Conservation (phyloP, 2,329 filamentous ascomycete genomes). For the Fusarium oligoseptatum region DNA sequence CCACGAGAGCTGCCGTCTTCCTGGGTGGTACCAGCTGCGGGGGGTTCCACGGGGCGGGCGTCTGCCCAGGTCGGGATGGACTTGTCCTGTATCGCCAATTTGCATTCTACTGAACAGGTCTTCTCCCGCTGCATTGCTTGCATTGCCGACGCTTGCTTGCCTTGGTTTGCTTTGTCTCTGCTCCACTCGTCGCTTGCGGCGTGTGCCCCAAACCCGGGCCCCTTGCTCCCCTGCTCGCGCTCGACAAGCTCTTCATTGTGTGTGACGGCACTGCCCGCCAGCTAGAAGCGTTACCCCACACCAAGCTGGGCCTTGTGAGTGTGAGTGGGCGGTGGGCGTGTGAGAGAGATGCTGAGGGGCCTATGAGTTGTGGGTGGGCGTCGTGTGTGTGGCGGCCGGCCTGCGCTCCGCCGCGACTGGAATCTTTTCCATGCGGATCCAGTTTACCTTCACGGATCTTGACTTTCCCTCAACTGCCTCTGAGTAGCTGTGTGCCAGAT, state of each 20-base stretch:
- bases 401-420: slow-evolving; percentile 44
- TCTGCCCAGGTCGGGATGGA: slow-evolving; percentile 8
- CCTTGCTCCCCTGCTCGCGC: slow-evolving; percentile 34
- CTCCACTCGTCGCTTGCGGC: slow-evolving; percentile 30
- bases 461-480: slow-evolving; percentile 37
- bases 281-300: slow-evolving; percentile 48
- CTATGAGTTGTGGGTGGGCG: slow-evolving; percentile 37
- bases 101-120: slow-evolving; percentile 11
- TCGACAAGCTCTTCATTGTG: slow-evolving; percentile 41
- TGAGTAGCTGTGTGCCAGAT: slow-evolving; percentile 30
- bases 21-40: slow-evolving; percentile 9
- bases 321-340: slow-evolving; percentile 43
- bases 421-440: slow-evolving; percentile 49
- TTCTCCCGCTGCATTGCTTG: slow-evolving; percentile 36
- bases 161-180: slow-evolving; percentile 30
- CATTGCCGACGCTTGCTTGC: slow-evolving; percentile 42
- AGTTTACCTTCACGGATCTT: slow-evolving; percentile 40
- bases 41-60: slow-evolving; percentile 2
- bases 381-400: slow-evolving; percentile 47
- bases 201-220: slow-evolving; percentile 23
- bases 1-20: slow-evolving; percentile 20
- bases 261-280: slow-evolving; percentile 49
- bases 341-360: slow-evolving; percentile 36
- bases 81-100: slow-evolving; percentile 18
- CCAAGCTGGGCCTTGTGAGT: slow-evolving; percentile 44